A percentile compares a stretch with the other conserved stretches of the same genome.
Evolutionary conservation across 345 rosid species (phyloP).

Genomic region (Cochlearia excelsa): DNA sequence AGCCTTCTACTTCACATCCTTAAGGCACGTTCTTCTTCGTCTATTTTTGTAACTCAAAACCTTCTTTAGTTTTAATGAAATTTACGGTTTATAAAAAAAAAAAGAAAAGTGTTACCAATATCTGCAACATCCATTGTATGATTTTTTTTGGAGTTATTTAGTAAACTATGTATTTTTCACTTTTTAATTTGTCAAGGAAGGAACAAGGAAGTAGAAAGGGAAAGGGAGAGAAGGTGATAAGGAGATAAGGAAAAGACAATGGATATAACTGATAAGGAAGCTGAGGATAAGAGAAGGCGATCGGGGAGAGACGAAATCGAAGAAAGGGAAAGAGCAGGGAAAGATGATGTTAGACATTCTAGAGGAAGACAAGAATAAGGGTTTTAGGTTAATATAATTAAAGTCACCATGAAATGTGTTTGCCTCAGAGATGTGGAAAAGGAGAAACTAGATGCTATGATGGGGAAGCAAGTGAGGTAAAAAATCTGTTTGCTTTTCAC

Average conservation of each 20-base stretch:
- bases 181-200: background rate
- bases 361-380: slow-evolving; percentile 45
- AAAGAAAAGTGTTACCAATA: too few species aligned
- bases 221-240: slow-evolving; percentile 33
- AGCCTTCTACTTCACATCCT: too few species aligned
- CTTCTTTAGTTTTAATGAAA: too few species aligned
- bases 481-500: slow-evolving; percentile 17
- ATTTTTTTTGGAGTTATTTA: too few species aligned
- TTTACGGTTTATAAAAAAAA: too few species aligned
- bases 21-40: too few species aligned
- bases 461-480: slow-evolving; percentile 64
- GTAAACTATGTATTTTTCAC: too few species aligned
- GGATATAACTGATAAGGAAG: slow-evolving; percentile 47
- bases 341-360: slow-evolving; percentile 46
- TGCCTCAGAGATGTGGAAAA: slow-evolving; percentile 66
- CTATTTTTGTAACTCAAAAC: too few species aligned
- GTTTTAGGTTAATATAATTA: slow-evolving; percentile 34
- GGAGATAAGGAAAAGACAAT: slow-evolving; percentile 24
- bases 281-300: slow-evolving; percentile 49
- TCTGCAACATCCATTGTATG: too few species aligned
- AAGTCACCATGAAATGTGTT: slow-evolving; percentile 21
- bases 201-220: slow-evolving; percentile 26
- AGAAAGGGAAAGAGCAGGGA: slow-evolving; percentile 48
- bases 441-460: slow-evolving; percentile 71
- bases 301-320: slow-evolving; percentile 55